These are phyloP conservation scores for Salicornia ramosissima DNA, from an alignment of 148 eudicot species.

Conservation along the genomic window DNA sequence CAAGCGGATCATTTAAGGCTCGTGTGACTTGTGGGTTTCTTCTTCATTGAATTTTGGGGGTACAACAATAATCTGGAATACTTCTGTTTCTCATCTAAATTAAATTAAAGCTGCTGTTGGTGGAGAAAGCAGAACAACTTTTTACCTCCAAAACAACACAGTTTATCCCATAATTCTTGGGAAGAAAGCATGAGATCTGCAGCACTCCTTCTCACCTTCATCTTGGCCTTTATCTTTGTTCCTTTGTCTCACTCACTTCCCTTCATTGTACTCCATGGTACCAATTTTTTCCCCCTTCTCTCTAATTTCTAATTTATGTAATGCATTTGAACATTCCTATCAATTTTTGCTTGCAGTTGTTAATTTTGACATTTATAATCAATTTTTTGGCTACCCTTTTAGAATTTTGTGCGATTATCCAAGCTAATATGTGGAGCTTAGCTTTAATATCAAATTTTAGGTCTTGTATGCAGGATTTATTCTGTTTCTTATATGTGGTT, in stretches of 20 bases:
- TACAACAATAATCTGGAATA: not conserved
- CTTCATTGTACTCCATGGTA: slow-evolving; percentile 32
- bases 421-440: not conserved
- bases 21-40: not conserved
- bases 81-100: too few species aligned
- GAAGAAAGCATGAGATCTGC: not conserved
- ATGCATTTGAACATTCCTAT: not conserved
- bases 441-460: not conserved
- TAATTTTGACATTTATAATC: not conserved
- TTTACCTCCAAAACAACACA: not conserved
- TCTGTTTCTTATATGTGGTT: not conserved
- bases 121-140: too few species aligned
- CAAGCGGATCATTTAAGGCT: not conserved
- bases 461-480: not conserved
- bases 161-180: not conserved
- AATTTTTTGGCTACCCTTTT: slow-evolving; percentile 3
- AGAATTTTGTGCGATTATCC: not conserved
- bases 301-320: not conserved
- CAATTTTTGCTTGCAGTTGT: slow-evolving; percentile 9
- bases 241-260: slow-evolving; percentile 22
- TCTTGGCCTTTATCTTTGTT: slow-evolving; percentile 11
- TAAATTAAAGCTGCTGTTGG: too few species aligned
- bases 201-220: not conserved
- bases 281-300: not conserved
- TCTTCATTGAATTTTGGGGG: not conserved